These are phyloP conservation scores for Trapa incisa DNA, from an alignment of 345 rosid genomes.

Conservation along the genomic window DNA sequence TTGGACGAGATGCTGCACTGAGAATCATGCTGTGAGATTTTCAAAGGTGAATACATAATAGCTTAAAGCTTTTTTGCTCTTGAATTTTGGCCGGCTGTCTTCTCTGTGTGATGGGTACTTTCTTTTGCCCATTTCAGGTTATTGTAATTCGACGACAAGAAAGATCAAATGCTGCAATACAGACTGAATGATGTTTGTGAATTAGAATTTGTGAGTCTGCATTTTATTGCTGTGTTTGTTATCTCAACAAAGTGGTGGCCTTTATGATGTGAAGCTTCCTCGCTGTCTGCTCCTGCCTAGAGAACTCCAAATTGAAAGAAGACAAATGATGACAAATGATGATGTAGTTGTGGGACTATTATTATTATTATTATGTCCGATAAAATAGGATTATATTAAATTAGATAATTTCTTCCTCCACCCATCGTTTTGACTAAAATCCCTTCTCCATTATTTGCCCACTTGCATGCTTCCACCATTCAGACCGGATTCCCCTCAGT, in stretches of 20 bases:
- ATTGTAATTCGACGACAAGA: slow-evolving; percentile 3
- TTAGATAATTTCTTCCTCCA: not conserved
- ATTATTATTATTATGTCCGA: not conserved
- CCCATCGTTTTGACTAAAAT: not conserved
- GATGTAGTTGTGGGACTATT: no score
- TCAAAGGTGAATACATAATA: not conserved
- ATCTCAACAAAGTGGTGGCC: no score
- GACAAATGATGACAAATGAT: not conserved
- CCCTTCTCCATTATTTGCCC: not conserved
- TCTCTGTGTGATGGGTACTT: not conserved
- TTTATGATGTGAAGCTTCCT: no score
- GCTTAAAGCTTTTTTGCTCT: not conserved
- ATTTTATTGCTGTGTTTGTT: not conserved
- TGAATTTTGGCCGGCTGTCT: not conserved
- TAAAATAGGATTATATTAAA: not conserved
- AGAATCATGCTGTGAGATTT: not conserved
- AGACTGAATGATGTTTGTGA: not conserved
- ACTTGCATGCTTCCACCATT: not conserved
- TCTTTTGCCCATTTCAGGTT: not conserved
- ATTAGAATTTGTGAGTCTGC: not conserved
- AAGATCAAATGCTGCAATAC: not conserved
- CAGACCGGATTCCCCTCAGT: not conserved
- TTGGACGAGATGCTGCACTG: slow-evolving; percentile 62
- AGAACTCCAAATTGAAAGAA: not conserved
- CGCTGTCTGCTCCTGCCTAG: not conserved